Base-by-base conservation (phyloP, 306 rosid genomes). In the Begonia peltatifolia region DNA sequence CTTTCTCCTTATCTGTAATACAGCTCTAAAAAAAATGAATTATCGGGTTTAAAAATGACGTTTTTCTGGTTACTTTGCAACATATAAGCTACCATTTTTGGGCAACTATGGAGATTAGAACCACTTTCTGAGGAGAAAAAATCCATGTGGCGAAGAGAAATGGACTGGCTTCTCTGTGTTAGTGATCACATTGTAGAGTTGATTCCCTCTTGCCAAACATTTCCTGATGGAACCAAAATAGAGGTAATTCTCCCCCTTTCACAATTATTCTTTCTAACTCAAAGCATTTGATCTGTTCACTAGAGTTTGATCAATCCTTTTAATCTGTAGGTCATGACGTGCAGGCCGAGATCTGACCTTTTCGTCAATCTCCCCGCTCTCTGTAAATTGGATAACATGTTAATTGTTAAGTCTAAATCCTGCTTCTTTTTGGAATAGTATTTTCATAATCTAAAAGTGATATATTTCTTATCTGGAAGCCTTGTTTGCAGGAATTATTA, bases 31-130 rank as follows among this genome's bases (percentile, higher is more conserved):
- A 3, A 4, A 44, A 44, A 10, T 10, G 4, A 10, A 10, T 7
- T 46, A 43, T 43, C 41, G 38, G 16, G 53, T 57, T 57, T 22
- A 7, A 16, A 43, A 23, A 14, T 9, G 47, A 12, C 22, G 25
- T 15, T 65, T 53, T 38, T 47, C n/a, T 9, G 11, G 43, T 35
- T 36, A 36, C 0, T 55, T 36, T 41, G 11, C 11, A 54, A 47
- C 52, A 22, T 49, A 16, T 25, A 43, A 78, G 84, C 78, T 61
- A 64, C 81, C 53, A 25, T 74, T 52, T 78, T 74, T 56, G 84
- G 84, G 68, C 80, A 78, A 55, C 63, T 74, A 12, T 78, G 80
- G 80, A 74, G 84, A 55, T 58, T 78, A 61, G 84, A 78, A 51
- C 84, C 84, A 9, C 25, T 74, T 52, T 63, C 72, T 17, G 15